Conservation (phyloP, 129 eudicot genomes). For the Cynara cardunculus region DNA sequence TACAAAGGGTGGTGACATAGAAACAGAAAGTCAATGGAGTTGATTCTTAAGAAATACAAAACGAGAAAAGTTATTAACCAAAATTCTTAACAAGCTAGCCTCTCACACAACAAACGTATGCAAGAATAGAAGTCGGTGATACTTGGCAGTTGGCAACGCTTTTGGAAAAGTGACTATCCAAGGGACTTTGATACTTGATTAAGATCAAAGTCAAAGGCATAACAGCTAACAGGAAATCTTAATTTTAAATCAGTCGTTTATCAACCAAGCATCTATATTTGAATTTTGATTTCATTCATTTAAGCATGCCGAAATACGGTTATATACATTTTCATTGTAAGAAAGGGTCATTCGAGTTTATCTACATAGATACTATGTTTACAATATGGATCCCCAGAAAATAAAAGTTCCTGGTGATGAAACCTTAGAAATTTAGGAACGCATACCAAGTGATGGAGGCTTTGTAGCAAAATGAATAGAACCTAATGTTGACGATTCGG, state of each 20-base stretch:
- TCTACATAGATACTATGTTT: not conserved
- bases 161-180: not conserved
- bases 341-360: not conserved
- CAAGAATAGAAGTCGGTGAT: not conserved
- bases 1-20: not conserved
- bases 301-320: not conserved
- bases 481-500: slow-evolving; percentile 83
- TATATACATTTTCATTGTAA: not conserved
- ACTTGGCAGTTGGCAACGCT: slow-evolving; percentile 6
- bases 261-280: slow-evolving; percentile 1
- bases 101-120: slow-evolving; percentile 4
- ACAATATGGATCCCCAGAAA: not conserved
- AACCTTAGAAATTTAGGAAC: not conserved
- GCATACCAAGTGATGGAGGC: slow-evolving; percentile 94
- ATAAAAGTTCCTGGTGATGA: not conserved
- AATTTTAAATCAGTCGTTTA: not conserved
- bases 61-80: not conserved
- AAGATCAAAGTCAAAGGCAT: not conserved
- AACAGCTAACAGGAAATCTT: not conserved
- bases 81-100: not conserved
- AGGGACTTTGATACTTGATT: not conserved
- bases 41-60: not conserved
- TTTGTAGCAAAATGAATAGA: slow-evolving; percentile 90
- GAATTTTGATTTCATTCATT: not conserved
- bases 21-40: not conserved